Percentiles rank a stretch among this genome's conserved stretches.
Conservation (phyloP, 768 basidiomycete genomes). For the Lactifluus volemus region DNA sequence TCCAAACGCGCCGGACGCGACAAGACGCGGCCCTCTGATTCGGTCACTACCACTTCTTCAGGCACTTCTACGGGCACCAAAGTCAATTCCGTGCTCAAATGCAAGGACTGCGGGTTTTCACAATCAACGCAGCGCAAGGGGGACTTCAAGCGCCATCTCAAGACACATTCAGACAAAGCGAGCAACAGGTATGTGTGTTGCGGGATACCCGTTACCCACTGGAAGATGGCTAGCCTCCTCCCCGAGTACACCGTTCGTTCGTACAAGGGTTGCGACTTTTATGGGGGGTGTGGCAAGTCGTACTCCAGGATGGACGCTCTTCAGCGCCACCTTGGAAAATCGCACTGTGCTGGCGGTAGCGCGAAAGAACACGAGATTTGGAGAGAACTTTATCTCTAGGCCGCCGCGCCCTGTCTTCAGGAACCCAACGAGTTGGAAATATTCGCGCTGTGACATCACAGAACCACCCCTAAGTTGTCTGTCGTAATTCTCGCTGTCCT, state of each 20-base stretch:
- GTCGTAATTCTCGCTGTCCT: neutral
- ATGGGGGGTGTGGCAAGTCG: constrained; percentile 8
- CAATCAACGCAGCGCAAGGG: constrained; percentile 3
- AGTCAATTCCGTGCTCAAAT: neutral
- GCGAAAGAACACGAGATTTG: constrained; percentile 3
- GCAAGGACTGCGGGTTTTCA: neutral
- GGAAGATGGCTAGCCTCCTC: neutral
- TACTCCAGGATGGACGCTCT: constrained; percentile 13
- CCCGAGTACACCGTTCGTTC: neutral
- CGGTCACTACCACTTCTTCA: neutral
- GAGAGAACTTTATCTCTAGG: constrained; percentile 3
- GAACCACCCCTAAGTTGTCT: neutral
- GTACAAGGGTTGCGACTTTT: neutral
- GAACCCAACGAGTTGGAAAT: neutral
- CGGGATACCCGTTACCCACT: constrained; percentile 2
- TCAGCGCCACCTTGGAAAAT: constrained; percentile 7
- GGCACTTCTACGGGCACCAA: neutral
- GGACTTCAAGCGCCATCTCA: constrained; percentile 5
- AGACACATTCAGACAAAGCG: neutral
- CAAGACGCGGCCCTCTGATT: neutral
- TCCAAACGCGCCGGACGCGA: neutral
- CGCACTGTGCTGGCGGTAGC: neutral
- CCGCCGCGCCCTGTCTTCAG: neutral
- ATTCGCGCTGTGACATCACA: neutral
- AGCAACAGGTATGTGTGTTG: constrained; percentile 5